phyloP scores from a whole-genome alignment of 2,329 filamentous ascomycete genomes.

The Lachnellula subtilissima region DNA sequence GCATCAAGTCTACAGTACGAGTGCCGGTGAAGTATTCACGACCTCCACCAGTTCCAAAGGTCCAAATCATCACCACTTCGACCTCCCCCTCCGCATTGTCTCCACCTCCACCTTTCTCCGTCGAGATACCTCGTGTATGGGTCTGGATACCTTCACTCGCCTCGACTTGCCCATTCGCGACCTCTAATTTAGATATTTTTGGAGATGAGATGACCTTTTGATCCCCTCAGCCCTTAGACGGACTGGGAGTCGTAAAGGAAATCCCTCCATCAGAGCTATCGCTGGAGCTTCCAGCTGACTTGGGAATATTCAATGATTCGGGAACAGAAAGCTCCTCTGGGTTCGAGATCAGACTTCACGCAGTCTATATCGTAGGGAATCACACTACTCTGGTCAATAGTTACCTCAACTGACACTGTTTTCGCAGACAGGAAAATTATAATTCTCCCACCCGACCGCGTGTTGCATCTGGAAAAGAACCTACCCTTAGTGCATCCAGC shows the following conservation, averaged over 20 bases:
- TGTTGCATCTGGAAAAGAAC: conserved; percentile 27
- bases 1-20: too few relatives aligned
- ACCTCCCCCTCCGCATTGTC: too few relatives aligned
- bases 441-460: conserved; percentile 20
- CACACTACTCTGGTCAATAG: conserved; percentile 6
- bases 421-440: conserved; percentile 27
- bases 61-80: too few relatives aligned
- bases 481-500: conserved; percentile 58
- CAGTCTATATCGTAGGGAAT: conserved; percentile 49
- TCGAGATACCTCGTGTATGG: background rate
- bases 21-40: too few relatives aligned
- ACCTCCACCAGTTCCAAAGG: too few relatives aligned
- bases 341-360: conserved; percentile 54
- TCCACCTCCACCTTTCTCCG: background rate
- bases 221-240: conserved; percentile 28
- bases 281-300: conserved; percentile 18
- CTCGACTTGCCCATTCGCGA: background rate
- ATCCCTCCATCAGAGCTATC: conserved; percentile 17
- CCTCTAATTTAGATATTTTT: background rate
- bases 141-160: background rate
- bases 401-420: conserved; percentile 14
- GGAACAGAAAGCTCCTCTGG: conserved; percentile 53
- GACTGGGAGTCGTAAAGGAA: conserved; percentile 24
- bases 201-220: conserved; percentile 30
- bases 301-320: conserved; percentile 40